phyloP scores from a whole-genome alignment of 2,329 filamentous ascomycete species.

The Scedosporium minutisporum region DNA sequence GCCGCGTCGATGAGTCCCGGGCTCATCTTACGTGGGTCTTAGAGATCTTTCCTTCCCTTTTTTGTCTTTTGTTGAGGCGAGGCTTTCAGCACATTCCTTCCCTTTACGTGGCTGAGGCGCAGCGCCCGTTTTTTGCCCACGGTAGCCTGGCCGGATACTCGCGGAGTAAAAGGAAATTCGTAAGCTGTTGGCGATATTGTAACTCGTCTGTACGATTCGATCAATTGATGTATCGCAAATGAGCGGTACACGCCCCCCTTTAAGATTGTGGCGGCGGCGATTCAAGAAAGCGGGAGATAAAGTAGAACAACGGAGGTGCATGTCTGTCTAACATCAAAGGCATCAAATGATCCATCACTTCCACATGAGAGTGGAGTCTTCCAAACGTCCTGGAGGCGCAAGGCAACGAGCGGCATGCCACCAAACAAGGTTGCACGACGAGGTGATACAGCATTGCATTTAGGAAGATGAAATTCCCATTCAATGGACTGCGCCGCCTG shows the following conservation, averaged over 20 bases:
- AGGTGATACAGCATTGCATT: background rate
- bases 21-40: background rate
- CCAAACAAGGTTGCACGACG: background rate
- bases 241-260: too few species aligned
- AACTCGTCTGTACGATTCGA: background rate
- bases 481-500: background rate
- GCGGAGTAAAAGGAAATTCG: background rate
- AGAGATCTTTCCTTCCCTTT: background rate
- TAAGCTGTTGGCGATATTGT: background rate
- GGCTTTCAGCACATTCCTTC: background rate
- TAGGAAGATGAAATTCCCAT: background rate
- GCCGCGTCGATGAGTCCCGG: background rate
- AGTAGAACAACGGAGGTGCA: too few species aligned
- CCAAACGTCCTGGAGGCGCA: background rate
- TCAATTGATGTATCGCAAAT: too few species aligned
- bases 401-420: background rate
- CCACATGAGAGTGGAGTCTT: background rate
- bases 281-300: too few species aligned
- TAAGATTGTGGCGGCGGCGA: too few species aligned
- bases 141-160: background rate
- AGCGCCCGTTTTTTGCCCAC: background rate
- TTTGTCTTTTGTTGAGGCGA: background rate
- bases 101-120: background rate
- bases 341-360: background rate
- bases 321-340: background rate